Percentiles rank a stretch among this genome's conserved stretches.
These are phyloP conservation scores for Fusarium sp. DNA, from an alignment of 2,329 filamentous ascomycete genomes.

Conservation along the genomic window DNA sequence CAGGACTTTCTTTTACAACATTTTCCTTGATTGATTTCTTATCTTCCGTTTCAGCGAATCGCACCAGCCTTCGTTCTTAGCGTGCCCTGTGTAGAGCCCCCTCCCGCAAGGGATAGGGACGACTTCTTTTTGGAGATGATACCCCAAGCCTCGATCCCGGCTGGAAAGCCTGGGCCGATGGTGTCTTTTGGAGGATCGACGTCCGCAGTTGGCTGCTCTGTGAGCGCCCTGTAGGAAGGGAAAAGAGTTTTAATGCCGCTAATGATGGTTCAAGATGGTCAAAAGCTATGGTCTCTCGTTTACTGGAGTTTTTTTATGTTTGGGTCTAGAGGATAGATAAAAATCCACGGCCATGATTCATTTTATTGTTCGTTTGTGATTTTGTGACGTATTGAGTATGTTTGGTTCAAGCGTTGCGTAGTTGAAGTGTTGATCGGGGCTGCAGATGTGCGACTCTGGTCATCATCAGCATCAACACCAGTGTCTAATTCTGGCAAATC, in stretches of 20 bases:
- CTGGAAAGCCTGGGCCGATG: constrained; percentile 31
- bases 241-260: constrained; percentile 33
- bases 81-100: constrained; percentile 37
- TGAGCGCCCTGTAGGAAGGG: constrained; percentile 19
- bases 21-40: constrained; percentile 32
- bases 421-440: background rate
- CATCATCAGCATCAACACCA: background rate
- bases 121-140: constrained; percentile 39
- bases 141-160: constrained; percentile 35
- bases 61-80: constrained; percentile 28
- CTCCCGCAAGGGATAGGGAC: constrained; percentile 30
- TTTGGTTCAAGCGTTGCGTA: background rate
- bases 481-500: too few species aligned
- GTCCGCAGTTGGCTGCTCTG: constrained; percentile 34
- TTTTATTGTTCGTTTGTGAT: constrained; percentile 13
- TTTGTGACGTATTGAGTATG: background rate
- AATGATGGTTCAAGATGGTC: constrained; percentile 37
- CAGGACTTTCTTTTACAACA: constrained; percentile 32
- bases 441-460: too few species aligned
- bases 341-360: constrained; percentile 36
- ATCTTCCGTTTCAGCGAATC: constrained; percentile 28
- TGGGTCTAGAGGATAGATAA: constrained; percentile 44
- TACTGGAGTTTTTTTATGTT: constrained; percentile 34
- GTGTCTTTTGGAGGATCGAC: constrained; percentile 37
- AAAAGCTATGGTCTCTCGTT: constrained; percentile 30